A percentile compares a stretch with the other conserved stretches of the same genome.
Evolutionary conservation across 139 green algal species (phyloP).

Genomic region (Haematococcus lacustris): DNA sequence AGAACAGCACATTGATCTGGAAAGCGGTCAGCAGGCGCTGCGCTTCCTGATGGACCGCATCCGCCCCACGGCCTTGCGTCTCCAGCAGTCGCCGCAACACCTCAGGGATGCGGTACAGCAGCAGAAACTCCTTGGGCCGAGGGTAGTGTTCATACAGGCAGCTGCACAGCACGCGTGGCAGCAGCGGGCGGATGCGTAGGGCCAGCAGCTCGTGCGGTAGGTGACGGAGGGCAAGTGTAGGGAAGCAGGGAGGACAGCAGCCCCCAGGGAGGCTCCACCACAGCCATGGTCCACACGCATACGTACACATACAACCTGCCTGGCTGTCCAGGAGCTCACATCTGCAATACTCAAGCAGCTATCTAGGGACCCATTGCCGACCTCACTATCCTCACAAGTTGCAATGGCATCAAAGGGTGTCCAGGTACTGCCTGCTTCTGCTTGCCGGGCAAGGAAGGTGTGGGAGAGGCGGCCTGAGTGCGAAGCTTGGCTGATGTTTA

Average conservation of each 20-base stretch:
- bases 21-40: conserved; percentile 69
- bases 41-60: conserved; percentile 43
- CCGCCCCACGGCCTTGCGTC: conserved; percentile 24
- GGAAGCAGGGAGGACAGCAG: too few relatives aligned
- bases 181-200: not conserved
- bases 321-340: too few relatives aligned
- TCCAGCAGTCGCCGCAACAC: conserved; percentile 36
- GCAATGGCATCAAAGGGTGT: not conserved
- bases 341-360: too few relatives aligned
- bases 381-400: too few relatives aligned
- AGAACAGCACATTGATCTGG: conserved; percentile 16
- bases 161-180: conserved; percentile 6
- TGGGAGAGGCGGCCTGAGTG: not conserved
- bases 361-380: too few relatives aligned
- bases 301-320: too few relatives aligned
- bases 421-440: not conserved
- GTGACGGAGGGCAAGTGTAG: not conserved
- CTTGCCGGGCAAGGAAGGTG: not conserved
- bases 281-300: too few relatives aligned
- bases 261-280: too few relatives aligned
- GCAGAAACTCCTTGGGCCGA: conserved; percentile 71
- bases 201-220: not conserved
- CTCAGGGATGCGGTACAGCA: conserved; percentile 44
- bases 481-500: not conserved
- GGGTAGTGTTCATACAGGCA: conserved; percentile 68